Conservation (phyloP, 805 yeast species). For the Hanseniaspora singularis region DNA sequence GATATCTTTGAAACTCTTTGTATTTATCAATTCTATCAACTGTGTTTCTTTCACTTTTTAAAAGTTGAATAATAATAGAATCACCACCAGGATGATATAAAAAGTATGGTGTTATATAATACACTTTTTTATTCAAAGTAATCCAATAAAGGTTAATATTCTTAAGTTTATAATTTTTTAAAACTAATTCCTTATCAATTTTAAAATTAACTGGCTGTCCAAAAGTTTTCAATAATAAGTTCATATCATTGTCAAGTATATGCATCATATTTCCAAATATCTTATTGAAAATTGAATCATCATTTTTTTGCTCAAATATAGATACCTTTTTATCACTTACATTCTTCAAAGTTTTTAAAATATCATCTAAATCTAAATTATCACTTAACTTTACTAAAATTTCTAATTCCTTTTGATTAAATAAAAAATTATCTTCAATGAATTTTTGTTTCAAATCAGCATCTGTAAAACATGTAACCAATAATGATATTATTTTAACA, state of each 20-base stretch:
- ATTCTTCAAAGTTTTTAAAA: neutral
- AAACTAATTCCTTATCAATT: conserved; percentile 46
- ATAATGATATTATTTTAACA: conserved; percentile 17
- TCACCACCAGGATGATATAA: conserved; percentile 90
- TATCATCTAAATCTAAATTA: too few relatives aligned
- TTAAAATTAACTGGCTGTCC: conserved; percentile 35
- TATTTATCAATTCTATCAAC: conserved; percentile 39
- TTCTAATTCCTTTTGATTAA: too few relatives aligned
- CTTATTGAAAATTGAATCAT: neutral
- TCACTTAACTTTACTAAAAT: too few relatives aligned
- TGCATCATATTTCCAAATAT: neutral
- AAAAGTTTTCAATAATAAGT: conserved; percentile 16
- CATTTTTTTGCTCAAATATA: conserved; percentile 17
- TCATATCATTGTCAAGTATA: neutral
- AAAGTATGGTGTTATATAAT: conserved; percentile 74
- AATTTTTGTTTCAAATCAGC: neutral
- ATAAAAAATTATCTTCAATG: conserved; percentile 1
- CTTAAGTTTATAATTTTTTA: conserved; percentile 41
- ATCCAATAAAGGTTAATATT: conserved; percentile 67
- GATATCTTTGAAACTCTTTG: conserved; percentile 35
- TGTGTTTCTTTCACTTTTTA: conserved; percentile 81
- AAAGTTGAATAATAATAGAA: conserved; percentile 50
- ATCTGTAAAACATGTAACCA: neutral
- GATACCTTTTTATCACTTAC: conserved; percentile 2
- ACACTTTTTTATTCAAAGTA: conserved; percentile 64